phyloP scores from a whole-genome alignment of 2,329 filamentous ascomycete species.

The Cyphellophora attinorum region DNA sequence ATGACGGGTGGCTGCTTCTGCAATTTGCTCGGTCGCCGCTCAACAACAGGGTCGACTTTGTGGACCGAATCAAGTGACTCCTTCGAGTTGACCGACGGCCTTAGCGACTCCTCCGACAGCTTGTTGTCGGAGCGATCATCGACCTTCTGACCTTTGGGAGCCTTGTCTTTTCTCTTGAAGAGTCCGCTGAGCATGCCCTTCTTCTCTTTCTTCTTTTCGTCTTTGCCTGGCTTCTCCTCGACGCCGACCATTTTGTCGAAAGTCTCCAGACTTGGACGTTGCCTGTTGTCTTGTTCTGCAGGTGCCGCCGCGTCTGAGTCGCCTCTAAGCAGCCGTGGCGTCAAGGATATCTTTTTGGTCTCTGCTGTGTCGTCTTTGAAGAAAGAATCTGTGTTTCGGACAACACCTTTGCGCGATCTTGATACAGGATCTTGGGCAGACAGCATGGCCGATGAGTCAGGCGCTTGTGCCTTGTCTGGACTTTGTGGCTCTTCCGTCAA shows the following conservation, averaged over 20 bases:
- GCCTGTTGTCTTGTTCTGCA: conserved; percentile 63
- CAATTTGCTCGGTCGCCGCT: conserved; percentile 56
- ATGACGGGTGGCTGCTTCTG: conserved; percentile 53
- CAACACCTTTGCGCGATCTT: conserved; percentile 72
- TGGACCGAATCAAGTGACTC: conserved; percentile 32
- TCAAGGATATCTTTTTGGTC: conserved; percentile 94
- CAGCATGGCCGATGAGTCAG: conserved; percentile 21
- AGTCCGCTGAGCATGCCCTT: conserved; percentile 65
- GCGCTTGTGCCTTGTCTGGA: conserved; percentile 16
- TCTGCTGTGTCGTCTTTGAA: conserved; percentile 94
- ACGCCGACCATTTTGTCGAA: conserved; percentile 56
- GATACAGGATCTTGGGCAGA: conserved; percentile 33
- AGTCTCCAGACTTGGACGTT: conserved; percentile 63
- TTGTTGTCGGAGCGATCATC: conserved; percentile 47
- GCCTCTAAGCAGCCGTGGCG: conserved; percentile 81
- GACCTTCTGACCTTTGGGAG: conserved; percentile 38
- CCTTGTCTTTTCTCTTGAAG: conserved; percentile 59
- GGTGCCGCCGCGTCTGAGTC: conserved; percentile 73
- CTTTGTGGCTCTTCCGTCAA: conserved; percentile 16
- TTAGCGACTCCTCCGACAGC: conserved; percentile 48
- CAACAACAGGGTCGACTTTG: conserved; percentile 30
- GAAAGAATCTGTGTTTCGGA: conserved; percentile 90
- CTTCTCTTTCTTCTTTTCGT: conserved; percentile 66
- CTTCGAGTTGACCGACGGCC: conserved; percentile 34
- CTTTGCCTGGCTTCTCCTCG: conserved; percentile 51